phyloP scores from a whole-genome alignment of 2,329 filamentous ascomycete genomes.

The Pseudogymnoascus verrucosus region DNA sequence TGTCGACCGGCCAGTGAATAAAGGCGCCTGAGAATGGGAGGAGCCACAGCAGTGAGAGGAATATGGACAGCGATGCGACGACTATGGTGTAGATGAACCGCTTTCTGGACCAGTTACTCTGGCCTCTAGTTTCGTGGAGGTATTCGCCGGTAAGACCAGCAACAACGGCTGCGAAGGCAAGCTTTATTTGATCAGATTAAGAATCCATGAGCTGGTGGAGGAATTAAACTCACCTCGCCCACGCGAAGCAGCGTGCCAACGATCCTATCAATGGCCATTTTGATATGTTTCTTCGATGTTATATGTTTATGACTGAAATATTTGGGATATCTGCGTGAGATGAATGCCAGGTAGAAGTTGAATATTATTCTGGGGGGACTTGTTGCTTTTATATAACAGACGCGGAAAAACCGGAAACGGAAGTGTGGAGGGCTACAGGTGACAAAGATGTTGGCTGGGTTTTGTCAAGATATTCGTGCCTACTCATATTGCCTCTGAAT shows the following conservation, averaged over 20 bases:
- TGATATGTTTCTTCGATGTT: not conserved
- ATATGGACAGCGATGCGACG: conserved; percentile 58
- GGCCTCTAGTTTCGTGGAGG: conserved; percentile 40
- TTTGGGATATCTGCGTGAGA: not conserved
- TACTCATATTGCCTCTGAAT: not conserved
- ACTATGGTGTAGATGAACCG: conserved; percentile 71
- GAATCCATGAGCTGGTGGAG: not conserved
- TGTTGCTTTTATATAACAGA: not conserved
- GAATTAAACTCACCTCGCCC: conserved; percentile 19
- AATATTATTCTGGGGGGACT: not conserved
- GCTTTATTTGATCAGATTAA: conserved; percentile 39
- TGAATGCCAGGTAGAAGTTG: not conserved
- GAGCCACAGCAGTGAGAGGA: conserved; percentile 64
- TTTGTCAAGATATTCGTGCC: not conserved
- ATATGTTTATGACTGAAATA: not conserved
- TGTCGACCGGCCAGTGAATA: conserved; percentile 62
- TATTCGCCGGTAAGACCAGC: conserved; percentile 62
- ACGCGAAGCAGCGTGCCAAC: conserved; percentile 26
- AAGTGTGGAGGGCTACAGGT: not conserved
- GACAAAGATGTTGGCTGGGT: not conserved
- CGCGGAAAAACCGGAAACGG: not conserved
- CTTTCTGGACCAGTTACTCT: conserved; percentile 46
- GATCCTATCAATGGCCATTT: conserved; percentile 35
- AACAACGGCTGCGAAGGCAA: conserved; percentile 65
- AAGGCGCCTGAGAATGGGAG: conserved; percentile 62